phyloP scores from a whole-genome alignment of 2,329 filamentous ascomycete genomes.

The Botryotinia convoluta region DNA sequence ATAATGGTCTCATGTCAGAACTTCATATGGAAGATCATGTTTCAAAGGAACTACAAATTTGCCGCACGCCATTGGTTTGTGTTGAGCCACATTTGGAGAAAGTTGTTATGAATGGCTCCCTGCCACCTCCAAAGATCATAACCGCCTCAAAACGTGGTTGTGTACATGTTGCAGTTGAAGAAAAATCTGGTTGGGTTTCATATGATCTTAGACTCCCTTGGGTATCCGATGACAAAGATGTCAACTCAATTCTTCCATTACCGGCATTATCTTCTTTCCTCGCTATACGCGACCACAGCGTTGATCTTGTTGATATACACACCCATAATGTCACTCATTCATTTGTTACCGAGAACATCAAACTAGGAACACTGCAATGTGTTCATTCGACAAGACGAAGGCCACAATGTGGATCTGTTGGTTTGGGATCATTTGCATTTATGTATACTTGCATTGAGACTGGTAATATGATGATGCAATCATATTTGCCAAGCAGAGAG shows the following conservation, averaged over 20 bases:
- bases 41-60: slow-evolving; percentile 48
- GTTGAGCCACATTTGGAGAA: slow-evolving; percentile 42
- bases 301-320: slow-evolving; percentile 60
- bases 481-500: slow-evolving; percentile 54
- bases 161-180: slow-evolving; percentile 48
- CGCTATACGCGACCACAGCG: slow-evolving; percentile 54
- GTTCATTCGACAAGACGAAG: slow-evolving; percentile 53
- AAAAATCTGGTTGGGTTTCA: slow-evolving; percentile 49
- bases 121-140: slow-evolving; percentile 42
- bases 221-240: slow-evolving; percentile 44
- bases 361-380: slow-evolving; percentile 57
- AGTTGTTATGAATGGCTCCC: slow-evolving; percentile 7
- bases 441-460: slow-evolving; percentile 60
- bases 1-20: slow-evolving; percentile 62
- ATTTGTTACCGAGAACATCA: slow-evolving; percentile 58
- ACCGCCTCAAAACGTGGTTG: slow-evolving; percentile 51
- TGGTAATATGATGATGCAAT: slow-evolving; percentile 63
- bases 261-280: slow-evolving; percentile 59
- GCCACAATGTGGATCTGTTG: slow-evolving; percentile 53
- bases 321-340: slow-evolving; percentile 57
- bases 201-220: slow-evolving; percentile 42
- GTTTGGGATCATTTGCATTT: slow-evolving; percentile 61
- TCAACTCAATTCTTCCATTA: slow-evolving; percentile 58
- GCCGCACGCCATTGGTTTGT: slow-evolving; percentile 49
- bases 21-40: slow-evolving; percentile 47